Conservation (phyloP, 2,329 filamentous ascomycete species). For the Claviceps sorghi region DNA sequence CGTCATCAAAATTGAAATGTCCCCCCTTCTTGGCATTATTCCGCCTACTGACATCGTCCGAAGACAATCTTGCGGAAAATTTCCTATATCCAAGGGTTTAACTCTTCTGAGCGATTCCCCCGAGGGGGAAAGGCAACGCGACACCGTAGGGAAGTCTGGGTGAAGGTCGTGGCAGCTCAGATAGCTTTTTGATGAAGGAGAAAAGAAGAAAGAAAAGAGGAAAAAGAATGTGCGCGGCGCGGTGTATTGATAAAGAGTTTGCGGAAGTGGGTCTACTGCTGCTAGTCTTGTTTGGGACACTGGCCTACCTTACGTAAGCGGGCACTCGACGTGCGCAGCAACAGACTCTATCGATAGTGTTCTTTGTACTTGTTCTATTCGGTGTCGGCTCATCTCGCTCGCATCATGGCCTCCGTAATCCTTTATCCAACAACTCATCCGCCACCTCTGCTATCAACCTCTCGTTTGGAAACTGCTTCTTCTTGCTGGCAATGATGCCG, state of each 20-base stretch:
- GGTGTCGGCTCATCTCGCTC: background rate
- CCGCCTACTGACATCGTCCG: conserved; percentile 29
- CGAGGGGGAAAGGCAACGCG: conserved; percentile 41
- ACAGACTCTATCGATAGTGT: background rate
- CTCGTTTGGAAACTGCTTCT: conserved; percentile 40
- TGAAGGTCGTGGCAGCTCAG: conserved; percentile 52
- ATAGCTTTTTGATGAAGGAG: conserved; percentile 48
- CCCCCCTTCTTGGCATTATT: conserved; percentile 47
- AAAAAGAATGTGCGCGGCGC: conserved; percentile 16
- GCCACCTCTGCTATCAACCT: conserved; percentile 42
- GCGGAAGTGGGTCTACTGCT: background rate
- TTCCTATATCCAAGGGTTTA: conserved; percentile 49
- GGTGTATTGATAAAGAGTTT: conserved; percentile 13
- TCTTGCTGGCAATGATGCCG: conserved; percentile 46
- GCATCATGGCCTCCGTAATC: conserved; percentile 23
- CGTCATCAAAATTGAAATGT: conserved; percentile 19
- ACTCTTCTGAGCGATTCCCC: conserved; percentile 42
- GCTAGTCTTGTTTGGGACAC: conserved; percentile 10
- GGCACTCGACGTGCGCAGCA: background rate
- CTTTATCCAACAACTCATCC: conserved; percentile 34
- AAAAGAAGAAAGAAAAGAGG: conserved; percentile 24
- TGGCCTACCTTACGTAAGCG: background rate
- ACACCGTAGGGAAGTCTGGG: conserved; percentile 40
- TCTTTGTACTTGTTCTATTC: background rate
- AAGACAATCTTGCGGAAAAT: conserved; percentile 31